Evolutionary conservation across 163 green algal species (phyloP), one percentile per base, ranked within the genome.

Genomic region (Scenedesmus sp.): DNA sequence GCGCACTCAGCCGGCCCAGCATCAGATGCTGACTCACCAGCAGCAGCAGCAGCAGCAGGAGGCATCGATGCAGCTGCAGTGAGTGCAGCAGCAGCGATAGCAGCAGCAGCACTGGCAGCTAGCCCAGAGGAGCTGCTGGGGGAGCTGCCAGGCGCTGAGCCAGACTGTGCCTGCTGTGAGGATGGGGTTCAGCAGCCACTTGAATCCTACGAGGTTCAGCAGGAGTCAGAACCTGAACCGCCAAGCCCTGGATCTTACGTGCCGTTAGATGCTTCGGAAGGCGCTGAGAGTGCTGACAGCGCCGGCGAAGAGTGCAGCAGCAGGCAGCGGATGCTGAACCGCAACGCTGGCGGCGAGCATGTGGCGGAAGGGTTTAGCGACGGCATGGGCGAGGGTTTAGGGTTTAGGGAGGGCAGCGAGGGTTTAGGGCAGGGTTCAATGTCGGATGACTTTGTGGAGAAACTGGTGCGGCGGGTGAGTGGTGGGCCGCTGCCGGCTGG

Each of bases 21-120:
- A 15, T 6, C 70, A 79, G 66, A 34, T 4, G 18, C 66, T 5
- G 66, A 26, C 34, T 46, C 34, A 26, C 66, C 62, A 23, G 67
- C 67, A 79, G 70, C 70, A 79, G 70, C 70, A 57, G 77, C 77
- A 56, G 77, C 77, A 83, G 26, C 12, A 9, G 10, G 74, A 83
- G 4, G 79, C n/a, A 26, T 23, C 7, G 79, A 13, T 85, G n/a
- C 26, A 55, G 81, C 81, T 54, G 81, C 81, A 15, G 81, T 26
- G 20, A 60, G 15, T 54, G 87, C 73, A 20, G 87, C 87, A 60
- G 87, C 87, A 20, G 86, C 86, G 16, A 60, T 82, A 52, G 85
- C 86, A 77, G 87, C 87, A 86, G 87, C 87, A 86, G 87, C 73
- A 20, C 26, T 84, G 7, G 73, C 87, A 76, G 73, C 87, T 13